phyloP scores from a whole-genome alignment of 2,329 filamentous ascomycete genomes.

The Pseudogymnoascus sp. region DNA sequence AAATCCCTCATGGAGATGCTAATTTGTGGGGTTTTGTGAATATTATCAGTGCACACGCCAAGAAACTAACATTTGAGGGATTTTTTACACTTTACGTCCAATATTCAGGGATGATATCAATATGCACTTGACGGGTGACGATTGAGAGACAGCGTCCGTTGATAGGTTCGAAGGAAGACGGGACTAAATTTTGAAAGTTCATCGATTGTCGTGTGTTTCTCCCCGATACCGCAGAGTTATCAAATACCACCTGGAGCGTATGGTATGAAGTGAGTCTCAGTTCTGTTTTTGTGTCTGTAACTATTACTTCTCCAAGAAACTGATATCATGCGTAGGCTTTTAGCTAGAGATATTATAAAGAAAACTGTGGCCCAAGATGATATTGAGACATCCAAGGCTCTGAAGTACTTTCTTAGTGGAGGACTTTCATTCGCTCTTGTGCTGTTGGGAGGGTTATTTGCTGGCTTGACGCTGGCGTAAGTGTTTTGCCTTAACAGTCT shows the following conservation, averaged over 20 bases:
- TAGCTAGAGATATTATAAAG: neutral
- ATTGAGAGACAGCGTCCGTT: neutral
- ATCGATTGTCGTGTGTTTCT: neutral
- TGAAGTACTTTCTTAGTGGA: neutral
- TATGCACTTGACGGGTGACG: neutral
- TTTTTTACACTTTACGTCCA: neutral
- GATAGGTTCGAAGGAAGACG: neutral
- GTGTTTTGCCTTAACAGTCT: constrained; percentile 27
- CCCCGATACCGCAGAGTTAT: neutral
- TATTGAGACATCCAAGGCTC: neutral
- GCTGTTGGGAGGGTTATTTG: constrained; percentile 84
- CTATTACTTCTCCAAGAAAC: neutral
- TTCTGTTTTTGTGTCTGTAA: neutral
- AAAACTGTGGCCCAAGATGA: neutral
- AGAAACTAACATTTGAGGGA: neutral
- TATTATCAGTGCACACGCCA: neutral
- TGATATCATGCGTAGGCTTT: neutral
- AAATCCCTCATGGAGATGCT: neutral
- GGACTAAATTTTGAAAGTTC: neutral
- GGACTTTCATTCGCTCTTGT: constrained; percentile 48
- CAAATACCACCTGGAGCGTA: neutral
- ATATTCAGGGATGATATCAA: neutral
- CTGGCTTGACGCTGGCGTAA: constrained; percentile 82
- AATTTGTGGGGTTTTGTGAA: neutral
- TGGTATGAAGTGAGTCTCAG: neutral